Evolutionary conservation across 2,329 filamentous ascomycete species (phyloP).

Genomic region (Nigrospora sphaerica): DNA sequence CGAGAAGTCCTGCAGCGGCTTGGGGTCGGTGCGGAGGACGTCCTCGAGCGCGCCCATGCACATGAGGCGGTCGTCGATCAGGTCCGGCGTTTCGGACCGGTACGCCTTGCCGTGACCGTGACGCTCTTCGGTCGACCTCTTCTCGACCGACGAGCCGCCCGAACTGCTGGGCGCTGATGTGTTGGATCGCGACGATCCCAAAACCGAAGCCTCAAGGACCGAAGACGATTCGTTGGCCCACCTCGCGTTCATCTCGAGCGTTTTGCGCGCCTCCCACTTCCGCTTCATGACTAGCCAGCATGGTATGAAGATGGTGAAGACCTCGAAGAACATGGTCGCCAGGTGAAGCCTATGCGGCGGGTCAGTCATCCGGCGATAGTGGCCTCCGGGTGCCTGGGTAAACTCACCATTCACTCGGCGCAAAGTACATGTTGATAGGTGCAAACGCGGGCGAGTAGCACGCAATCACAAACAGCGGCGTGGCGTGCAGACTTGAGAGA

Average conservation of each 20-base stretch:
- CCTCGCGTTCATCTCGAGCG: constrained; percentile 15
- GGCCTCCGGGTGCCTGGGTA: background rate
- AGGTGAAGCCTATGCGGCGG: constrained; percentile 31
- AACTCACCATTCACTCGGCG: constrained; percentile 42
- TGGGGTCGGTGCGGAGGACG: constrained; percentile 50
- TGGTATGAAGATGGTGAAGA: constrained; percentile 48
- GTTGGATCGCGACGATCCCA: background rate
- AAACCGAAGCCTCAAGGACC: too few species aligned
- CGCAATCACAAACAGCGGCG: constrained; percentile 50
- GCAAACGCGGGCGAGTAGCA: constrained; percentile 30
- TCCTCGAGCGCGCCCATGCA: constrained; percentile 54
- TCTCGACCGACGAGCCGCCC: background rate
- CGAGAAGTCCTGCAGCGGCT: constrained; percentile 56
- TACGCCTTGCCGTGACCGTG: background rate
- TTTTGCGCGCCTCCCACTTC: constrained; percentile 12
- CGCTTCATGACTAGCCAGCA: constrained; percentile 18
- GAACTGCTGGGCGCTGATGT: constrained; percentile 10
- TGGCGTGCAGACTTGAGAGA: constrained; percentile 40
- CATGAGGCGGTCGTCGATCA: constrained; percentile 32
- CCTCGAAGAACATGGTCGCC: constrained; percentile 46
- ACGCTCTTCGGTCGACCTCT: background rate
- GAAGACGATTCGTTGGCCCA: constrained; percentile 18
- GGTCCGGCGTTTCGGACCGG: constrained; percentile 9
- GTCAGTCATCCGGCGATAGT: background rate
- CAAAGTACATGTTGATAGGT: constrained; percentile 37